phyloP scores from a whole-genome alignment of 176 grass and related monocot genomes.

The Aegilops umbellulata region DNA sequence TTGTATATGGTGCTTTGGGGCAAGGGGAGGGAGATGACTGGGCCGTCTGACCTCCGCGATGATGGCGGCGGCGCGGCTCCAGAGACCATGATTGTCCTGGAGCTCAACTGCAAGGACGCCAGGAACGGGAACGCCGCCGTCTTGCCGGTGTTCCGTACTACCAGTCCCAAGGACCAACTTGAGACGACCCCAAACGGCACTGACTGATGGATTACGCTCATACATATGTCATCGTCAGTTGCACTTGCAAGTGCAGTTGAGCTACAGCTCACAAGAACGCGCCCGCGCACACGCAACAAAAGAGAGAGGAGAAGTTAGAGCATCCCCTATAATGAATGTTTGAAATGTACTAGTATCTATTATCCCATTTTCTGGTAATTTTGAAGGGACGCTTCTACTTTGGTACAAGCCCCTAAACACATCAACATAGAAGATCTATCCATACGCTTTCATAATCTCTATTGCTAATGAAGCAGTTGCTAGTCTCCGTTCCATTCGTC shows the following conservation, averaged over 20 bases:
- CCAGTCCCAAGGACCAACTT: constrained; percentile 22
- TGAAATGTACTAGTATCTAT: too few relatives aligned
- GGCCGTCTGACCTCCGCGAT: not conserved
- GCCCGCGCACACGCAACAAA: not conserved
- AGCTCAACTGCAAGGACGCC: not conserved
- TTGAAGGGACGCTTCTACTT: too few relatives aligned
- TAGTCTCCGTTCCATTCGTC: too few relatives aligned
- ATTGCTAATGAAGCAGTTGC: too few relatives aligned
- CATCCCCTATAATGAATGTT: too few relatives aligned
- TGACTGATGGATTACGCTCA: not conserved
- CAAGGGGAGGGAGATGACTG: constrained; percentile 56
- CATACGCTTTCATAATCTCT: too few relatives aligned
- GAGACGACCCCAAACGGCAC: not conserved
- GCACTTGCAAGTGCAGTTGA: not conserved
- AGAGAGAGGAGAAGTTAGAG: not conserved
- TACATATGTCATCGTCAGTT: not conserved
- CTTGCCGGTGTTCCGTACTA: constrained; percentile 16
- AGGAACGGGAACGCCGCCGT: constrained; percentile 18
- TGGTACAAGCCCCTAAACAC: too few relatives aligned
- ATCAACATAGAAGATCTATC: too few relatives aligned
- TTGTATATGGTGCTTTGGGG: constrained; percentile 88
- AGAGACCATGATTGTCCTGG: not conserved
- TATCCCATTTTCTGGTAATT: too few relatives aligned
- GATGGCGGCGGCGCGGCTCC: not conserved
- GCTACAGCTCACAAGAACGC: not conserved